Conservation (phyloP, 148 eudicot species). For the Spergularia marina region DNA sequence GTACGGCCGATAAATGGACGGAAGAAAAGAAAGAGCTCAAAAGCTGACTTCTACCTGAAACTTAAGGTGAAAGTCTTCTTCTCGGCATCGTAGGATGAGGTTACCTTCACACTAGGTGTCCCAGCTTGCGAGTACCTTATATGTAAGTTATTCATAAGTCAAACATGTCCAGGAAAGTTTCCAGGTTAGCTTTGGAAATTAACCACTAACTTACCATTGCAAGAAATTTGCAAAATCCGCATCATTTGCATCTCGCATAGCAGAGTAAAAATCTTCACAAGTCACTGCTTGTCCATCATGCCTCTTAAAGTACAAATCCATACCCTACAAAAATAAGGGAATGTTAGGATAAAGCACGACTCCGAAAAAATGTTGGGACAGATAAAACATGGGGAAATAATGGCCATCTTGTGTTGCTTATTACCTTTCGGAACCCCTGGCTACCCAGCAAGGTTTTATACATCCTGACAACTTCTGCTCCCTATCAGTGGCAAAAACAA, state of each 20-base stretch:
- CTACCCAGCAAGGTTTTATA: slow-evolving; percentile 89
- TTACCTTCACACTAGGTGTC: slow-evolving; percentile 76
- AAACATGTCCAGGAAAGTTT: neutral
- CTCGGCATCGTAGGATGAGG: slow-evolving; percentile 73
- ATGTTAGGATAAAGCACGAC: slow-evolving; percentile 4
- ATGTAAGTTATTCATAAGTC: slow-evolving; percentile 19
- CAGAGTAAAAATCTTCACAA: slow-evolving; percentile 94
- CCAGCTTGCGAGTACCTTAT: slow-evolving; percentile 99
- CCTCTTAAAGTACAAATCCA: slow-evolving; percentile 91
- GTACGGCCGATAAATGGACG: neutral
- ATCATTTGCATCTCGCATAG: slow-evolving; percentile 94
- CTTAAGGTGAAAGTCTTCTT: slow-evolving; percentile 65
- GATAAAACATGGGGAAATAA: neutral
- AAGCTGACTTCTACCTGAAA: slow-evolving; percentile 52
- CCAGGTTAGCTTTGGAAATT: neutral
- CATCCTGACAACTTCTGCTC: slow-evolving; percentile 99
- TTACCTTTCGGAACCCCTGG: slow-evolving; percentile 90
- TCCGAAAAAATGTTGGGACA: neutral
- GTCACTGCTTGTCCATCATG: slow-evolving; percentile 99
- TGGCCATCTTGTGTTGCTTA: neutral
- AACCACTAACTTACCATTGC: slow-evolving; percentile 49
- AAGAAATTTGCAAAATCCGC: slow-evolving; percentile 94
- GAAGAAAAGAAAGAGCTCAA: neutral
- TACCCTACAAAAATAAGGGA: slow-evolving; percentile 53
- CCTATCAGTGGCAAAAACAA: slow-evolving; percentile 38